Evolutionary conservation across 1,139 yeast genomes (phyloP).

Genomic region (Suhomyces bribrorum): DNA sequence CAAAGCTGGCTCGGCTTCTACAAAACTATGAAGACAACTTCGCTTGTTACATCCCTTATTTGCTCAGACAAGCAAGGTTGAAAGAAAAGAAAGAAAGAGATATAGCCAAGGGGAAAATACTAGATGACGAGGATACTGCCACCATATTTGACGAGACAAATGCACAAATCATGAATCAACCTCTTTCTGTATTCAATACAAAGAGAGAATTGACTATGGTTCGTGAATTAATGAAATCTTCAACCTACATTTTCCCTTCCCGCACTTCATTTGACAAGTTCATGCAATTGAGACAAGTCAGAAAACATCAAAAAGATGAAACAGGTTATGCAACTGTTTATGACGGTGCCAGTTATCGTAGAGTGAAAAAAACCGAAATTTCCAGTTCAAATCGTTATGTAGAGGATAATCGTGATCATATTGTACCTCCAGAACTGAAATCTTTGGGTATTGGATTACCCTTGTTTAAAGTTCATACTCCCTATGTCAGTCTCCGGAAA

Average conservation of each 20-base stretch:
- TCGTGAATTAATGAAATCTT: conserved; percentile 35
- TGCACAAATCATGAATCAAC: conserved; percentile 15
- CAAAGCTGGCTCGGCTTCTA: conserved; percentile 35
- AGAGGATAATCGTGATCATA: conserved; percentile 35
- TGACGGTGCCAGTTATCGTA: conserved; percentile 27
- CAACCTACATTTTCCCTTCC: conserved; percentile 33
- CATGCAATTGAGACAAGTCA: conserved; percentile 28
- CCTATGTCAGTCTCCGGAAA: conserved; percentile 40
- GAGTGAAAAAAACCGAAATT: conserved; percentile 11
- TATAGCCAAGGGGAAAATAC: too few species aligned
- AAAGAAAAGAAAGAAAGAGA: conserved; percentile 6
- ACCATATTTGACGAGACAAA: conserved; percentile 24
- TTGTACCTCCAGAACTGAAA: conserved; percentile 36
- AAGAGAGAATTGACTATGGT: conserved; percentile 36
- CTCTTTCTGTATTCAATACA: conserved; percentile 20
- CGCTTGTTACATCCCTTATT: conserved; percentile 40
- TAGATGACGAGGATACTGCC: conserved; percentile 22
- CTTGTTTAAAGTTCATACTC: conserved; percentile 36
- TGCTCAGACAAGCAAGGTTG: conserved; percentile 31
- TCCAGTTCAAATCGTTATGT: conserved; percentile 1
- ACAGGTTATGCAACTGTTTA: conserved; percentile 25
- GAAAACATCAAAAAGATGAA: conserved; percentile 25
- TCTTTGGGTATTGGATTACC: conserved; percentile 41
- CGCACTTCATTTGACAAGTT: conserved; percentile 33
- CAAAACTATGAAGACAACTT: conserved; percentile 39